Conservation (phyloP, 2,329 filamentous ascomycete genomes). For the Clarireedia sp. region DNA sequence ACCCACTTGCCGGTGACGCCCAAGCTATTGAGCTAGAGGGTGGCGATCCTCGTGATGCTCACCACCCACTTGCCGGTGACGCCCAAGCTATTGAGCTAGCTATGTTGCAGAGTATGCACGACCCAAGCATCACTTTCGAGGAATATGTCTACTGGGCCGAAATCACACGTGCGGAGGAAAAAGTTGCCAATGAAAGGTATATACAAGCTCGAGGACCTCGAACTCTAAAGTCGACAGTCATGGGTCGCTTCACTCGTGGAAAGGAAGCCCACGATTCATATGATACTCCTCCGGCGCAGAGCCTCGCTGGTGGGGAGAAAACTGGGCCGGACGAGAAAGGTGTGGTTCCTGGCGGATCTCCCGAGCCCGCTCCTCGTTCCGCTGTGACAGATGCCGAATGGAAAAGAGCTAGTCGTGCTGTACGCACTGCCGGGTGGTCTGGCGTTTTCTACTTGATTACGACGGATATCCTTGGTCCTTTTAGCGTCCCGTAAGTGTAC, state of each 20-base stretch:
- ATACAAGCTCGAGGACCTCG: not conserved
- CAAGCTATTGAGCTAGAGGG: slow-evolving; percentile 20
- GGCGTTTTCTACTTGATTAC: slow-evolving; percentile 22
- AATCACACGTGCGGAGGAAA: slow-evolving; percentile 28
- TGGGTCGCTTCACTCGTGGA: not conserved
- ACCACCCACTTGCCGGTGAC: slow-evolving; percentile 7
- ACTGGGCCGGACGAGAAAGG: not conserved
- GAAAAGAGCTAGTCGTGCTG: slow-evolving; percentile 19
- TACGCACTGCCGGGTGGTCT: slow-evolving; percentile 18
- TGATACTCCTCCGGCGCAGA: not conserved
- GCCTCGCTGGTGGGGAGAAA: not conserved
- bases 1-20: slow-evolving; percentile 6
- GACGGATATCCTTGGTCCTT: slow-evolving; percentile 22
- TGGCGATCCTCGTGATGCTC: slow-evolving; percentile 19
- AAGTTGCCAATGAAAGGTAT: slow-evolving; percentile 10
- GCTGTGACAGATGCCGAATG: slow-evolving; percentile 18
- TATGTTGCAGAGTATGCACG: slow-evolving; percentile 17
- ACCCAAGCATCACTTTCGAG: slow-evolving; percentile 28
- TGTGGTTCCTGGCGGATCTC: not conserved
- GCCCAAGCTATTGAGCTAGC: slow-evolving; percentile 15
- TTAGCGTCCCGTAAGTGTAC: slow-evolving; percentile 12
- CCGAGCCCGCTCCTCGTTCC: not conserved
- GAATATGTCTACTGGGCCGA: slow-evolving; percentile 31
- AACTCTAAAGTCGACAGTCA: not conserved
- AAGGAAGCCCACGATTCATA: not conserved